phyloP scores from a whole-genome alignment of 805 yeast species.

The Wickerhamomyces ciferrii region DNA sequence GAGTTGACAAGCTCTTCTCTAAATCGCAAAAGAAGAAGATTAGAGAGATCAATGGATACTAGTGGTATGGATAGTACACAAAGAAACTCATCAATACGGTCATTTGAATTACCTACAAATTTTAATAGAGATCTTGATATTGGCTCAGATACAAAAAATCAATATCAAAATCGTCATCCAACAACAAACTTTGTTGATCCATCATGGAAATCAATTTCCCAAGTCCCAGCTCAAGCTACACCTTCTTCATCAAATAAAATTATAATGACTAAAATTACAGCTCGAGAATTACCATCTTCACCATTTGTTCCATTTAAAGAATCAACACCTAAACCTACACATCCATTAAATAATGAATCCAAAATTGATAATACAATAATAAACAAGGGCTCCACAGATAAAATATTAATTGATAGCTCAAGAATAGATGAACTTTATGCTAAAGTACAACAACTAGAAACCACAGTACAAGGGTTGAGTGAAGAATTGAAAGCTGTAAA shows the following conservation, averaged over 20 bases:
- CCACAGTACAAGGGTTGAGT: background rate
- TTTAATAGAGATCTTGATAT: background rate
- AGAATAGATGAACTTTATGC: background rate
- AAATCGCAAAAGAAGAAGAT: background rate
- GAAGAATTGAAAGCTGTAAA: background rate
- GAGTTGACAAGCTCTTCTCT: background rate
- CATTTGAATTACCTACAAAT: background rate
- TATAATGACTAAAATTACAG: background rate
- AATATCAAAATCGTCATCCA: background rate
- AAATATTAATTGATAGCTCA: background rate
- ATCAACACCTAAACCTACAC: background rate
- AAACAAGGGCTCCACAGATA: background rate
- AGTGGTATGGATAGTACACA: no score
- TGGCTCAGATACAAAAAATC: no score
- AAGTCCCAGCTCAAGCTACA: background rate
- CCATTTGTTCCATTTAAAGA: background rate
- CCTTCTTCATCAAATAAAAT: background rate
- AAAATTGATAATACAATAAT: background rate
- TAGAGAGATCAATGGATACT: no score
- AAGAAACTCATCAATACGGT: background rate
- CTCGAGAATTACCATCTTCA: slow-evolving; percentile 1
- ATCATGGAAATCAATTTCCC: background rate
- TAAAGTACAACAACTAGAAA: background rate
- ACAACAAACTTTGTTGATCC: background rate
- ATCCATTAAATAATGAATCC: background rate